Conservation (phyloP, 1,284 basidiomycete species). For the Tilletia walkeri region DNA sequence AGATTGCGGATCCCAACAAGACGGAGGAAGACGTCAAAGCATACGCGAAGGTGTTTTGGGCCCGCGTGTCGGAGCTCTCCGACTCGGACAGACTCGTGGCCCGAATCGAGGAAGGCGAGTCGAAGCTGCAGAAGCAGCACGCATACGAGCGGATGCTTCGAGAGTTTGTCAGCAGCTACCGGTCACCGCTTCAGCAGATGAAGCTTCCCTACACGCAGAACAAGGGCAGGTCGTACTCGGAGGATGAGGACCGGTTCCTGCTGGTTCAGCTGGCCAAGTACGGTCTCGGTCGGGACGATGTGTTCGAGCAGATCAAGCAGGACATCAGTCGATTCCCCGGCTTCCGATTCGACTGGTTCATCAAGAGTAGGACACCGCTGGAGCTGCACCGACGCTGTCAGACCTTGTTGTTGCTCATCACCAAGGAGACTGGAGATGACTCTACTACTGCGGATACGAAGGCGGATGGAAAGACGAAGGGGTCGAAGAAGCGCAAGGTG, state of each 20-base stretch:
- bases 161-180: conserved; percentile 36
- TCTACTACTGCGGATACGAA: conserved; percentile 61
- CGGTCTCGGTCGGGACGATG: conserved; percentile 85
- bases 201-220: conserved; percentile 49
- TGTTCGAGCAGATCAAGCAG: conserved; percentile 92
- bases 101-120: conserved; percentile 53
- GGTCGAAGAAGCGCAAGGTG: conserved; percentile 11
- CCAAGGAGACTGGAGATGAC: conserved; percentile 69
- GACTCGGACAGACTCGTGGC: conserved; percentile 43
- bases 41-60: conserved; percentile 84
- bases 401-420: conserved; percentile 83
- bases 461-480: conserved; percentile 2
- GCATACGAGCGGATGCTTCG: conserved; percentile 41
- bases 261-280: conserved; percentile 88
- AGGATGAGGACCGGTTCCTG: conserved; percentile 95
- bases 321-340: conserved; percentile 93
- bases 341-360: conserved; percentile 97
- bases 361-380: conserved; percentile 87
- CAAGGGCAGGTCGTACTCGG: conserved; percentile 85
- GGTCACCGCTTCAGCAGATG: conserved; percentile 43
- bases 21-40: conserved; percentile 73
- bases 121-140: conserved; percentile 44
- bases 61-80: conserved; percentile 78
- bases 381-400: conserved; percentile 87
- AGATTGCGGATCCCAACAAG: conserved; percentile 69